These are phyloP conservation scores for Stereum hirsutum DNA, from an alignment of 1,284 basidiomycete genomes.

Conservation along the genomic window DNA sequence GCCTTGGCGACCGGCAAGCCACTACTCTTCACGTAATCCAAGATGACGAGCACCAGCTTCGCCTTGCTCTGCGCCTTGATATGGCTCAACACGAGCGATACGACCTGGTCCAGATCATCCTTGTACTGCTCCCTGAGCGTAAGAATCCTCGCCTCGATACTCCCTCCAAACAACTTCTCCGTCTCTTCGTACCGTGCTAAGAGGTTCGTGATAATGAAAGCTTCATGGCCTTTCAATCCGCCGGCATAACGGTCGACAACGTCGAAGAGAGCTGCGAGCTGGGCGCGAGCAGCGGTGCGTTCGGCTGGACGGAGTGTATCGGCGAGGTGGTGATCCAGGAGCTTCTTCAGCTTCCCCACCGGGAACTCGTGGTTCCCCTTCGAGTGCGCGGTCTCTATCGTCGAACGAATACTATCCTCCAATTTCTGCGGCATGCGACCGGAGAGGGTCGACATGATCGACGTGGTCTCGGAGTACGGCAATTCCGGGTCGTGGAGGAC, in stretches of 20 bases:
- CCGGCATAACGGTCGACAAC: constrained; percentile 77
- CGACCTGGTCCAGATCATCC: constrained; percentile 86
- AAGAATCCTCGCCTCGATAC: constrained; percentile 89
- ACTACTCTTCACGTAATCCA: constrained; percentile 83
- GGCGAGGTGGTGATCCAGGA: constrained; percentile 80
- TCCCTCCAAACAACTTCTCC: constrained; percentile 88
- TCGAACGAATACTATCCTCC: constrained; percentile 78
- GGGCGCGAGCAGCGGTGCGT: constrained; percentile 64
- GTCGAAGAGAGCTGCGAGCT: constrained; percentile 66
- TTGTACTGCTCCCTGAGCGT: constrained; percentile 89
- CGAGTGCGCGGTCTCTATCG: constrained; percentile 69
- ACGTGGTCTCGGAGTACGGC: constrained; percentile 81
- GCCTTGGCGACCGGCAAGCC: constrained; percentile 66
- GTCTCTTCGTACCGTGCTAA: constrained; percentile 74
- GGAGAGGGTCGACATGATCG: constrained; percentile 84
- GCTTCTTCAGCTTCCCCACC: constrained; percentile 71
- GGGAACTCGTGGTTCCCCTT: constrained; percentile 84
- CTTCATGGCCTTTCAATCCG: constrained; percentile 87
- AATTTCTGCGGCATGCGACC: constrained; percentile 92
- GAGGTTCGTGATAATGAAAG: constrained; percentile 63
- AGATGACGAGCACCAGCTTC: constrained; percentile 76
- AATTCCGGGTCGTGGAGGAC: constrained; percentile 80
- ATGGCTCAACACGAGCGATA: constrained; percentile 86
- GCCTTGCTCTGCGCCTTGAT: constrained; percentile 93
- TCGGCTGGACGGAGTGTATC: constrained; percentile 79